A percentile compares a stretch with the other conserved stretches of the same genome.
These are phyloP conservation scores for Nothopassalora personata DNA, from an alignment of 2,329 filamentous ascomycete genomes.

Conservation along the genomic window DNA sequence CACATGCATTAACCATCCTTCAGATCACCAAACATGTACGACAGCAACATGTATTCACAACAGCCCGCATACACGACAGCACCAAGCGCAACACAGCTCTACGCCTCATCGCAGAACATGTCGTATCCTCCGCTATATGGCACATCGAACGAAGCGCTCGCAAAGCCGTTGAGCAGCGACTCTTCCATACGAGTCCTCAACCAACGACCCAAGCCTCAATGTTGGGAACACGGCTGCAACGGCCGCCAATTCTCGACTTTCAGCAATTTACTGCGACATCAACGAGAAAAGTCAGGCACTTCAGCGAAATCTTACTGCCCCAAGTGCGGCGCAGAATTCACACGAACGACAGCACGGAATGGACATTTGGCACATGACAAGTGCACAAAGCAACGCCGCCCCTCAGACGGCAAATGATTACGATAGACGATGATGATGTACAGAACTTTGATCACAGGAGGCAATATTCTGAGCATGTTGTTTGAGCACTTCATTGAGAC, in stretches of 20 bases:
- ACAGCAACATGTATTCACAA: slow-evolving; percentile 25
- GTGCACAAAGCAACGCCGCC: slow-evolving; percentile 67
- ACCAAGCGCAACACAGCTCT: slow-evolving; percentile 23
- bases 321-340: slow-evolving; percentile 89
- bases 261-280: slow-evolving; percentile 87
- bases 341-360: slow-evolving; percentile 79
- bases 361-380: slow-evolving; percentile 84
- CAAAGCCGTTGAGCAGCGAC: slow-evolving; percentile 20
- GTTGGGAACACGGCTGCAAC: slow-evolving; percentile 96
- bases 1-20: slow-evolving; percentile 1
- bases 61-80: slow-evolving; percentile 20
- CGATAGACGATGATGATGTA: not conserved
- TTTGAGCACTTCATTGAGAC: not conserved
- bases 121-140: slow-evolving; percentile 24
- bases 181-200: slow-evolving; percentile 32
- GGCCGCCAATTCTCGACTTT: slow-evolving; percentile 94
- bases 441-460: not conserved
- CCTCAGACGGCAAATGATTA: slow-evolving; percentile 33
- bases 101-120: slow-evolving; percentile 17
- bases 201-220: slow-evolving; percentile 74
- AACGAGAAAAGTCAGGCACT: slow-evolving; percentile 89
- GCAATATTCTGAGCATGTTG: slow-evolving; percentile 3
- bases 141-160: slow-evolving; percentile 20
- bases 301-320: slow-evolving; percentile 84
- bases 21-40: slow-evolving; percentile 32